Evolutionary conservation across 495 filamentous ascomycete genomes (phyloP).

Genomic region (Penicillium bovifimosum): DNA sequence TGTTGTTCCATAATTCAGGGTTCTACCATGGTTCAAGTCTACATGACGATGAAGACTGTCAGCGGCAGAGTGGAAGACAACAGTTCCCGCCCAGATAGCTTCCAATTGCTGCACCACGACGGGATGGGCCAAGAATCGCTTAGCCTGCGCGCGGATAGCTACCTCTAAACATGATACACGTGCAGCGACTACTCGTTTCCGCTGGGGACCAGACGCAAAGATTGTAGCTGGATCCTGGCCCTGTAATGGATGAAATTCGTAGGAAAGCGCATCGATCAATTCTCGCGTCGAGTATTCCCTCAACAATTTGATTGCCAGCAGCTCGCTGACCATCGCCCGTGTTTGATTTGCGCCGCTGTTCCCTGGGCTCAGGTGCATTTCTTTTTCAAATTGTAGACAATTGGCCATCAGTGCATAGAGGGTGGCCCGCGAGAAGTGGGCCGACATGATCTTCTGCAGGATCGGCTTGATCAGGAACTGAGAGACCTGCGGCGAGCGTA

Average conservation of each 20-base stretch:
- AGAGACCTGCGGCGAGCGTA: slow-evolving; percentile 89
- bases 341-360: slow-evolving; percentile 78
- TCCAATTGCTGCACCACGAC: slow-evolving; percentile 87
- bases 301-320: slow-evolving; percentile 84
- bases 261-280: slow-evolving; percentile 84
- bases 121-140: slow-evolving; percentile 84
- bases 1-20: slow-evolving; percentile 22
- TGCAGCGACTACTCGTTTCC: slow-evolving; percentile 47
- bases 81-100: slow-evolving; percentile 91
- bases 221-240: slow-evolving; percentile 51
- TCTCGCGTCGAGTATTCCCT: slow-evolving; percentile 85
- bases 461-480: slow-evolving; percentile 92
- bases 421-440: slow-evolving; percentile 79
- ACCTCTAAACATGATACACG: slow-evolving; percentile 86
- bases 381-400: slow-evolving; percentile 86
- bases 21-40: slow-evolving; percentile 22
- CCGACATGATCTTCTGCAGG: slow-evolving; percentile 71
- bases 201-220: slow-evolving; percentile 28
- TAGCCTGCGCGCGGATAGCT: slow-evolving; percentile 83
- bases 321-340: slow-evolving; percentile 78
- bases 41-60: slow-evolving; percentile 67
- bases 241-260: slow-evolving; percentile 90
- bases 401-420: slow-evolving; percentile 90
- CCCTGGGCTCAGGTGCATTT: slow-evolving; percentile 71
- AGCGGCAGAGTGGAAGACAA: slow-evolving; percentile 83